Conservation (phyloP, 768 basidiomycete genomes). For the Pleurotus eryngii region DNA sequence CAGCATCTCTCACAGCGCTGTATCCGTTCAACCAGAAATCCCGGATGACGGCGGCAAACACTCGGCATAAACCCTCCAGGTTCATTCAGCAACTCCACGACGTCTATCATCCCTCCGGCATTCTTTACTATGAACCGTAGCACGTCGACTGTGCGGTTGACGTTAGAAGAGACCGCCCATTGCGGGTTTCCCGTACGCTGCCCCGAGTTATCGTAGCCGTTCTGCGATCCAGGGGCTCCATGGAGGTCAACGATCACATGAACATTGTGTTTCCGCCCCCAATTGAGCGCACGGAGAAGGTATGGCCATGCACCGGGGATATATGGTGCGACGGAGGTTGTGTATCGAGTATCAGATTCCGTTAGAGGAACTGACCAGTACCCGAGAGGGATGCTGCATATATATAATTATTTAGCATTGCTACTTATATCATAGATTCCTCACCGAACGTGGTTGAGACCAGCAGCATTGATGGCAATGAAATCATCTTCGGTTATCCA, state of each 20-base stretch:
- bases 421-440: conserved; percentile 5
- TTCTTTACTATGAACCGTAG: conserved; percentile 51
- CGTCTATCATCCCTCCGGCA: conserved; percentile 54
- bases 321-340: conserved; percentile 50
- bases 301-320: conserved; percentile 68
- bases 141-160: conserved; percentile 54
- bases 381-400: conserved; percentile 60
- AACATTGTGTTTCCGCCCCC: conserved; percentile 59
- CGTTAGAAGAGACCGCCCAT: conserved; percentile 52
- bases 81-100: conserved; percentile 71
- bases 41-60: conserved; percentile 24
- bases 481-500: conserved; percentile 76
- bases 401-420: background rate
- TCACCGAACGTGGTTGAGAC: conserved; percentile 70
- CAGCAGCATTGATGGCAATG: conserved; percentile 57
- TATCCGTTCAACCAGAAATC: conserved; percentile 64
- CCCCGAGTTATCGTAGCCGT: conserved; percentile 76
- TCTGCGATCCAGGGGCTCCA: conserved; percentile 65
- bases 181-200: conserved; percentile 51
- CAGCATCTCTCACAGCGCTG: conserved; percentile 47
- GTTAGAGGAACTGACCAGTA: conserved; percentile 79
- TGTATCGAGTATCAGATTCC: conserved; percentile 45
- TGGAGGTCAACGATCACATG: conserved; percentile 78
- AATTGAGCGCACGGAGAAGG: conserved; percentile 57
- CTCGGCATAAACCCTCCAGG: conserved; percentile 50